A percentile compares a stretch with the other conserved stretches of the same genome.
Conservation (phyloP, 2,329 filamentous ascomycete species). For the Dothistroma septosporum region DNA sequence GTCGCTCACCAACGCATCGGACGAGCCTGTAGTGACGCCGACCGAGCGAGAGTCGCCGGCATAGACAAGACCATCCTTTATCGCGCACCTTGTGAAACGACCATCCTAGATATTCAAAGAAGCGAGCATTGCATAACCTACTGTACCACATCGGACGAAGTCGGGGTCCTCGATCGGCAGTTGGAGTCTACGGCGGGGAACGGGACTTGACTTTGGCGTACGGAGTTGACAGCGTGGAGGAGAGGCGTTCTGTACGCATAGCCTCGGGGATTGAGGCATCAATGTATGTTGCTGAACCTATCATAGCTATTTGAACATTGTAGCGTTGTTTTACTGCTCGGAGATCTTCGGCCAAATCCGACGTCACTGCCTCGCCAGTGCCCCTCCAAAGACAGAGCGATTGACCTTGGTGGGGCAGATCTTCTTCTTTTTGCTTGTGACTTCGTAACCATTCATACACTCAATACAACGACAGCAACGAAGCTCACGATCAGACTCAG, state of each 20-base stretch:
- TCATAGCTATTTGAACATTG: not conserved
- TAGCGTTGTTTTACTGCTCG: not conserved
- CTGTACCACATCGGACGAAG: conserved; percentile 11
- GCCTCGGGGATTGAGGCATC: not conserved
- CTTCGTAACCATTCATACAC: not conserved
- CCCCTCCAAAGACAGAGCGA: not conserved
- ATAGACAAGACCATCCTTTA: not conserved
- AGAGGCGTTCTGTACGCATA: not conserved
- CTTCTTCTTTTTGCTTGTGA: not conserved
- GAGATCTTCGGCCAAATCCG: not conserved
- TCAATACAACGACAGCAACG: conserved; percentile 1
- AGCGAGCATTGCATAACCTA: not conserved
- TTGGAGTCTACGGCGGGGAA: conserved; percentile 11
- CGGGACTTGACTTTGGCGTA: conserved; percentile 1
- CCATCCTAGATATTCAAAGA: not conserved
- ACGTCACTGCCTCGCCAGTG: not conserved
- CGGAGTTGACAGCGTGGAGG: not conserved
- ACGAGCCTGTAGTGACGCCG: conserved; percentile 51
- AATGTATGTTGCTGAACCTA: conserved; percentile 4
- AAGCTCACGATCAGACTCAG: not conserved
- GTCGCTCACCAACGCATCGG: conserved; percentile 81
- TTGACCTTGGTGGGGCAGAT: not conserved
- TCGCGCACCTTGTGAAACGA: not conserved
- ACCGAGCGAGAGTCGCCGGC: conserved; percentile 9
- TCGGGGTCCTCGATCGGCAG: conserved; percentile 13